Evolutionary conservation across 352 stramenopile genomes (phyloP).

Genomic region (Phytopythium cucurbitacearum): DNA sequence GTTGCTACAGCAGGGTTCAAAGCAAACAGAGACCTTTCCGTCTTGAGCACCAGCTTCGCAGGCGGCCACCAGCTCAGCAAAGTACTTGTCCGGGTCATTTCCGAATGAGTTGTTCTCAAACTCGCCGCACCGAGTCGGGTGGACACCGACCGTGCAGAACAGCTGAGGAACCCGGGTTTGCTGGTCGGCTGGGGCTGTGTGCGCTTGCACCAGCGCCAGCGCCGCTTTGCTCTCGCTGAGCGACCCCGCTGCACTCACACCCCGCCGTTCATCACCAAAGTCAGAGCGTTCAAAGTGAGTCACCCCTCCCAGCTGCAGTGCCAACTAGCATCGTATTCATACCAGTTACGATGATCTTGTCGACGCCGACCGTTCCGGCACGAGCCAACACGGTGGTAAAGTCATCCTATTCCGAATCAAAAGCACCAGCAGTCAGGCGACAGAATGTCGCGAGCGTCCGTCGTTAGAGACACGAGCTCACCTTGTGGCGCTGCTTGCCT

Average conservation of each 20-base stretch:
- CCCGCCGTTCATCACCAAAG: neutral
- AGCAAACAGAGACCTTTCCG: slow-evolving; percentile 20
- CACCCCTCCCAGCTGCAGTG: too few species aligned
- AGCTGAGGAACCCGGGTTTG: slow-evolving; percentile 21
- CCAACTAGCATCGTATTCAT: neutral
- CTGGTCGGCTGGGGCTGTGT: slow-evolving; percentile 1
- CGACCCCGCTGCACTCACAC: slow-evolving; percentile 20
- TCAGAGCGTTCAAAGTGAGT: too few species aligned
- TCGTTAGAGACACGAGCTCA: slow-evolving; percentile 8
- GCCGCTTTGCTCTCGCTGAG: slow-evolving; percentile 36
- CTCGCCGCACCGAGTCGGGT: slow-evolving; percentile 92
- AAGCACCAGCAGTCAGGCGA: neutral
- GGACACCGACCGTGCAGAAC: slow-evolving; percentile 77
- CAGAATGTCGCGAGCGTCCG: neutral
- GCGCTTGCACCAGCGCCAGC: slow-evolving; percentile 22
- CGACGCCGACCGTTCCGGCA: slow-evolving; percentile 74
- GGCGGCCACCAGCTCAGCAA: slow-evolving; percentile 45
- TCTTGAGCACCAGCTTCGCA: slow-evolving; percentile 52
- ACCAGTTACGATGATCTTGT: slow-evolving; percentile 92
- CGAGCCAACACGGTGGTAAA: slow-evolving; percentile 72
- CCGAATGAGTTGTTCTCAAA: slow-evolving; percentile 59
- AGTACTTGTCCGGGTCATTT: slow-evolving; percentile 56
- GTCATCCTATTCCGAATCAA: slow-evolving; percentile 8
- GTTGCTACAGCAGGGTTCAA: neutral
- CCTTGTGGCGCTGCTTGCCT: slow-evolving; percentile 85